phyloP scores from a whole-genome alignment of 257 asterid species.

The Solanum pimpinellifolium region DNA sequence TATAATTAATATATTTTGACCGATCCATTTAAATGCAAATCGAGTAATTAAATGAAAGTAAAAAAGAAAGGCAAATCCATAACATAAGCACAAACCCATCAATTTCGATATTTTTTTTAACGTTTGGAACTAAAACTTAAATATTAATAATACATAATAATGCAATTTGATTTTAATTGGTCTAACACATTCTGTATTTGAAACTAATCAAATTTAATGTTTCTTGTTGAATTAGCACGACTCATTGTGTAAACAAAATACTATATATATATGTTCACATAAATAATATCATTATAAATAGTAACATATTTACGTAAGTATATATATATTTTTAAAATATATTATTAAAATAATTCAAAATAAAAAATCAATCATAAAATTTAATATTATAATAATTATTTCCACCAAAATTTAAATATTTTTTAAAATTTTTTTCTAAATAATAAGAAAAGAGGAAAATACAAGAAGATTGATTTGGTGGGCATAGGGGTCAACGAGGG shows the following conservation, averaged over 20 bases:
- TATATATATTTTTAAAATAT: too few relatives aligned
- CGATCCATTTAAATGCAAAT: background rate
- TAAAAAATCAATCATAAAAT: too few relatives aligned
- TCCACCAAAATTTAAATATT: too few relatives aligned
- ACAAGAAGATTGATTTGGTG: background rate
- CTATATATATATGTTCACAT: too few relatives aligned
- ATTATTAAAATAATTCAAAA: too few relatives aligned
- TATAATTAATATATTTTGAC: background rate
- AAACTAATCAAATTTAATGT: background rate
- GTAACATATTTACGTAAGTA: too few relatives aligned
- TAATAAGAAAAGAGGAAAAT: background rate
- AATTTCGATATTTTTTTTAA: background rate
- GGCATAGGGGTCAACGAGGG: constrained; percentile 2
- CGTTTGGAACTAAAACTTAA: background rate
- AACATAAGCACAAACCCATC: background rate
- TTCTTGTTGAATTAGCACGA: background rate
- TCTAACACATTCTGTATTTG: background rate
- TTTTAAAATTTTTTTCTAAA: background rate
- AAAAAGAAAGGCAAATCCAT: background rate
- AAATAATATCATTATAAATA: too few relatives aligned
- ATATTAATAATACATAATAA: background rate
- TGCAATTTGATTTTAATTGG: background rate
- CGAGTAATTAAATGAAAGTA: background rate
- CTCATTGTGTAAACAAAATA: background rate
- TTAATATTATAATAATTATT: too few relatives aligned